A percentile compares a stretch with the other conserved stretches of the same genome.
Conservation (phyloP, 1,284 basidiomycete species). For the Gastroboletus turbinatus region DNA sequence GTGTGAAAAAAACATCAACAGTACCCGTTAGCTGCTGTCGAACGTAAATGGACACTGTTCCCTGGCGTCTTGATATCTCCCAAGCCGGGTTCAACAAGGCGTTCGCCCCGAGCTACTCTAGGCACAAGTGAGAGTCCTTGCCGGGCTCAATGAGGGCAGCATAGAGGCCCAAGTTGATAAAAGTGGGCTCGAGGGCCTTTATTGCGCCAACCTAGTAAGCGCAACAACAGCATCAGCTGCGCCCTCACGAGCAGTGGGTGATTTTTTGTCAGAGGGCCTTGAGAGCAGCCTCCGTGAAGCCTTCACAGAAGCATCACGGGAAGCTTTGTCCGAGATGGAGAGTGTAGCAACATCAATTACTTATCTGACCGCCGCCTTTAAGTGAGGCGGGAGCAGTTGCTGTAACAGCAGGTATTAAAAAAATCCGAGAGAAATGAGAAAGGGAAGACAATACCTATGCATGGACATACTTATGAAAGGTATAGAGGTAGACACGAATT, state of each 20-base stretch:
- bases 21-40: too few relatives aligned
- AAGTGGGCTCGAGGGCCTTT: conserved; percentile 48
- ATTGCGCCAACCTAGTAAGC: conserved; percentile 42
- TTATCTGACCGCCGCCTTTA: too few relatives aligned
- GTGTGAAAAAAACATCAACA: too few relatives aligned
- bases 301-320: too few relatives aligned
- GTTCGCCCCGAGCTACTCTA: conserved; percentile 19
- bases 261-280: conserved; percentile 91
- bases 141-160: conserved; percentile 86
- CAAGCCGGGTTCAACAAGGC: too few relatives aligned
- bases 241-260: conserved; percentile 81
- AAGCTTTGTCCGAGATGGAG: too few relatives aligned
- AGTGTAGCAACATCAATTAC: too few relatives aligned
- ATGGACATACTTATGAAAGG: conserved; percentile 39
- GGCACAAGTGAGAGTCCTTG: conserved; percentile 69
- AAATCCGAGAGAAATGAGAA: conserved; percentile 39
- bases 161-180: too few relatives aligned
- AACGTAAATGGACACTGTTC: too few relatives aligned
- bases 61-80: too few relatives aligned
- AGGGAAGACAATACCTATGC: not conserved
- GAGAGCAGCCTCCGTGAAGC: conserved; percentile 71
- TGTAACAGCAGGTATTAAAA: conserved; percentile 76
- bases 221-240: conserved; percentile 52
- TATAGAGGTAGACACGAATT: conserved; percentile 26
- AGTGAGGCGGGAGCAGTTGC: conserved; percentile 38